Conservation (phyloP, 2,329 filamentous ascomycete genomes). For the Diaporthe humulicola region DNA sequence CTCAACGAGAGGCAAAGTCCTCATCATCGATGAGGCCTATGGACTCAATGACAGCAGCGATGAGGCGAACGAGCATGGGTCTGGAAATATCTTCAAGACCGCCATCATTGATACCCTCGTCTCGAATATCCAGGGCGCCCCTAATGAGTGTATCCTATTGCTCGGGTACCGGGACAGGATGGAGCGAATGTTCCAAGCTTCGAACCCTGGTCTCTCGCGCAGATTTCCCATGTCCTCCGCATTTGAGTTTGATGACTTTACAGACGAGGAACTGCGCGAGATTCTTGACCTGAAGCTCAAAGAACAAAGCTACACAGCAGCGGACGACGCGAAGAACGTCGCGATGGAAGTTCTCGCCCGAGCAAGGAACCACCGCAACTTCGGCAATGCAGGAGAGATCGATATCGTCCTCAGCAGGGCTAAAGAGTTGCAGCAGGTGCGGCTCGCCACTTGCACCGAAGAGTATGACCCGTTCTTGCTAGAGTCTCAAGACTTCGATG, state of each 20-base stretch:
- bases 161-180: conserved; percentile 79
- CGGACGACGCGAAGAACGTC: conserved; percentile 62
- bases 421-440: conserved; percentile 57
- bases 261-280: conserved; percentile 64
- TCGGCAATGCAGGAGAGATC: conserved; percentile 81
- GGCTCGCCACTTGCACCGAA: conserved; percentile 41
- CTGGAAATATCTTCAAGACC: conserved; percentile 61
- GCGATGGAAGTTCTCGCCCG: conserved; percentile 71
- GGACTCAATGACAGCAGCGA: conserved; percentile 64
- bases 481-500: conserved; percentile 65
- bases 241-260: conserved; percentile 80
- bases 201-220: conserved; percentile 76
- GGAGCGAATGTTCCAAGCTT: conserved; percentile 79
- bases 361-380: conserved; percentile 73
- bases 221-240: conserved; percentile 74
- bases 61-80: conserved; percentile 45
- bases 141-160: conserved; percentile 79
- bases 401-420: conserved; percentile 74
- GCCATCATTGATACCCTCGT: conserved; percentile 82
- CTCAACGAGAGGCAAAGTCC: conserved; percentile 76
- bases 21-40: conserved; percentile 87
- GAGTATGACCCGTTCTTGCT: conserved; percentile 46
- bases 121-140: conserved; percentile 76
- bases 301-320: conserved; percentile 64
- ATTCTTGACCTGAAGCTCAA: conserved; percentile 76